A percentile compares a stretch with the other conserved stretches of the same genome.
Conservation (phyloP, 306 rosid genomes). For the Cucurbita moschata region DNA sequence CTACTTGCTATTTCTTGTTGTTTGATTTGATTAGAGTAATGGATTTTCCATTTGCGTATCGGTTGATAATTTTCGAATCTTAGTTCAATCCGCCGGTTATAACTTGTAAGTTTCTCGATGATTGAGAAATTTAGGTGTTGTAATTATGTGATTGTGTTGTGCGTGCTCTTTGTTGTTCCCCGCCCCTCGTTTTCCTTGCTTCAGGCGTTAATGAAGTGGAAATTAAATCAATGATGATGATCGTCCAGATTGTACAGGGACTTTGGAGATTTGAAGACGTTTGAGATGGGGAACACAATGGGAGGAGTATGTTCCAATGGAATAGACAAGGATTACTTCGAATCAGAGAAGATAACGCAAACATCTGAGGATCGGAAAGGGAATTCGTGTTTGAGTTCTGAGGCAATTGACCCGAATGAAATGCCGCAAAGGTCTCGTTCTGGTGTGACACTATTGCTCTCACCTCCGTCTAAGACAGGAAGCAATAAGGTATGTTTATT, state of each 20-base stretch:
- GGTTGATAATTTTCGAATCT: neutral
- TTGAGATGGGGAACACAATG: conserved; percentile 9
- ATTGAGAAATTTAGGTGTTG: neutral
- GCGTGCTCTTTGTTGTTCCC: neutral
- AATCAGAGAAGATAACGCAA: conserved; percentile 34
- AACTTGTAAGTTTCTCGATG: neutral
- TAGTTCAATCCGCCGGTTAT: neutral
- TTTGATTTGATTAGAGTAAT: neutral
- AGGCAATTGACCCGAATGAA: conserved; percentile 11
- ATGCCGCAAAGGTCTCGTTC: neutral
- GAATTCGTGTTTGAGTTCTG: conserved; percentile 6
- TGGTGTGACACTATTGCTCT: neutral
- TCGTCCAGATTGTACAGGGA: neutral
- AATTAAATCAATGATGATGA: neutral
- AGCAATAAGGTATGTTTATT: conserved; percentile 14
- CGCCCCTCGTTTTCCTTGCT: neutral
- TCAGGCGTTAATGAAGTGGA: neutral
- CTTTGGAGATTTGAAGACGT: neutral
- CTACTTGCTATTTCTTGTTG: neutral
- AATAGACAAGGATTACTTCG: conserved; percentile 18
- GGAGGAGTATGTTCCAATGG: neutral
- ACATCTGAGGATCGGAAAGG: neutral
- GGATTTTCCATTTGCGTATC: neutral
- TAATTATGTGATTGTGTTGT: neutral
- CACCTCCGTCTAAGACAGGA: conserved; percentile 11